Base-by-base conservation (phyloP, 345 rosid genomes). In the Hypericum perforatum region DNA sequence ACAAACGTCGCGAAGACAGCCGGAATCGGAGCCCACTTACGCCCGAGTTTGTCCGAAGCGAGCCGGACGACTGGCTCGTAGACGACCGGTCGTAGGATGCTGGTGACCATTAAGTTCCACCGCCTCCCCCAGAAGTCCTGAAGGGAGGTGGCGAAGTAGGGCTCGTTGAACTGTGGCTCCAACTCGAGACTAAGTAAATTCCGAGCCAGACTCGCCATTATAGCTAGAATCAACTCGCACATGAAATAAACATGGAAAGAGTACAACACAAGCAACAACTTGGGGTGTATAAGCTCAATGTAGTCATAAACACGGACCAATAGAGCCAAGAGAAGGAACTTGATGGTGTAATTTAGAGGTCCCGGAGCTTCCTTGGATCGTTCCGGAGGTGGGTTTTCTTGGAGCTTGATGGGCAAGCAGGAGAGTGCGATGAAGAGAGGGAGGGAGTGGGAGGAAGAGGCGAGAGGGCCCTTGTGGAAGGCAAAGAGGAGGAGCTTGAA, bases 331-430 rank as follows among this genome's bases (percentile, higher is more conserved):
- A 78, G 53, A 10, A 69, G 7, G 32, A 58, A 65, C 56, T 72
- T 86, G 0, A 65, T 16, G 37, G 65, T 73, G 9, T 78, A 74
- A 22, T 58, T 69, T 5, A 63, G 9, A 6, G 60, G 58, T 43
- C 75, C 64, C 16, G 57, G 49, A 38, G 6, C 55, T 15, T 40
- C 49, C 56, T 37, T 15, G 11, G 42, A 32, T 11, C 61, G 58
- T 49, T 41, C 57, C 0, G 63, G 46, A 63, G 65, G 11, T 38
- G 68, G 49, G 32, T 38, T 65, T 5, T 39, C 43, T 41, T 52
- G 80, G 60, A 79, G 57, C 57, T 83, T 79, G 68, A 86, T 72
- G 29, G 86, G 91, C 1, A 86, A 68, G 62, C 78, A 70, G 59
- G 84, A 69, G 5, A 79, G n/a, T 0, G 69, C 66, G 8, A 79